Percentiles rank a stretch among this genome's conserved stretches.
Conservation (phyloP, 306 rosid species). For the Erythrophleum fordii region DNA sequence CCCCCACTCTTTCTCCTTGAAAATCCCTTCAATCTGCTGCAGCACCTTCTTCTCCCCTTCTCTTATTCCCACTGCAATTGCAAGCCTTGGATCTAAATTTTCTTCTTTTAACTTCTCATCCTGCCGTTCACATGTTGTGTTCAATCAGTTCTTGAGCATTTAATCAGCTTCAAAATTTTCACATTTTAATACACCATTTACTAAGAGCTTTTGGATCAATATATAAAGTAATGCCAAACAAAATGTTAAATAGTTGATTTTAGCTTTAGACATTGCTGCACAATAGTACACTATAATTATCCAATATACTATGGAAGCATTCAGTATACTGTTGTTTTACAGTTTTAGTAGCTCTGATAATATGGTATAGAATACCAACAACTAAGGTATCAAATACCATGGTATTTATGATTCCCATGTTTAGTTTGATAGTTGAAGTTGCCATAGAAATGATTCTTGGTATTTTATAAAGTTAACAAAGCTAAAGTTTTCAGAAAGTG, state of each 20-base stretch:
- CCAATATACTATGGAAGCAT: not conserved
- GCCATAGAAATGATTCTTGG: not conserved
- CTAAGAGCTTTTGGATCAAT: not conserved
- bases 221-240: not conserved
- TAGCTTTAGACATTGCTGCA: not conserved
- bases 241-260: not conserved
- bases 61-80: constrained; percentile 87
- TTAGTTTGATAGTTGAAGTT: not conserved
- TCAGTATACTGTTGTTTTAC: not conserved
- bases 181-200: not conserved
- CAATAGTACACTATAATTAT: not conserved
- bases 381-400: not conserved
- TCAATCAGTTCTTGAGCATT: constrained; percentile 31
- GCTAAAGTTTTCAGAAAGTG: not conserved
- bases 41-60: constrained; percentile 85
- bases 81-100: constrained; percentile 65
- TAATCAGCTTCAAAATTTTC: constrained; percentile 9
- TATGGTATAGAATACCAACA: not conserved
- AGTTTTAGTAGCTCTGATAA: not conserved
- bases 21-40: constrained; percentile 73
- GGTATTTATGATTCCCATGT: not conserved
- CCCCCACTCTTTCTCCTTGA: constrained; percentile 72
- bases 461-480: not conserved
- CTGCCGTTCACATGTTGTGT: constrained; percentile 50
- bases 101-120: constrained; percentile 73